A percentile compares a stretch with the other conserved stretches of the same genome.
phyloP scores from a whole-genome alignment of 352 stramenopile genomes.

The Pythium sp. region DNA sequence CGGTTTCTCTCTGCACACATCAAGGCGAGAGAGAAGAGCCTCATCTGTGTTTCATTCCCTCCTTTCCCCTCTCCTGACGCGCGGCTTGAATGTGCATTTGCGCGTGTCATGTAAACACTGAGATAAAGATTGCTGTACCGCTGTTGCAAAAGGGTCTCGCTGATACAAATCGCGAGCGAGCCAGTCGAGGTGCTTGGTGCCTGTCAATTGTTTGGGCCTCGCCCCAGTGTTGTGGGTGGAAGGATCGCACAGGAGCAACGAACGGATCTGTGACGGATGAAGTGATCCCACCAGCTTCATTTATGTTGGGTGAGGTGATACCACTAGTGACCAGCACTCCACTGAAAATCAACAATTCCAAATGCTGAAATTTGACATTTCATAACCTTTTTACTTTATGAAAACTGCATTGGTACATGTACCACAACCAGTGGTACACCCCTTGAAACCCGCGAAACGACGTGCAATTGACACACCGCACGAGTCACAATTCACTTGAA shows the following conservation, averaged over 20 bases:
- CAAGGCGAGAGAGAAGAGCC: neutral
- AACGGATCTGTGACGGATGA: neutral
- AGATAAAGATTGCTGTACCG: neutral
- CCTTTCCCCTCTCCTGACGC: neutral
- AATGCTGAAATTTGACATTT: neutral
- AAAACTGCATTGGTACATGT: too few species aligned
- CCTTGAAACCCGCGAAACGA: neutral
- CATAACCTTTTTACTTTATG: neutral
- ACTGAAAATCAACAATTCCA: too few species aligned
- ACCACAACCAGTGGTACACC: too few species aligned
- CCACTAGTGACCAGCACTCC: neutral
- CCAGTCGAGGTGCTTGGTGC: neutral
- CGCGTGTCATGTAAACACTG: neutral
- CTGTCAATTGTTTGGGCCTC: neutral
- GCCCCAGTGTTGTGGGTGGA: neutral
- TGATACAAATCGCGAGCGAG: neutral
- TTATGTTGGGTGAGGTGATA: neutral
- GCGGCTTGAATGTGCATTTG: neutral
- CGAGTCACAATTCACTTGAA: neutral
- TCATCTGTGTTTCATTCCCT: neutral
- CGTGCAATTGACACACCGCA: neutral
- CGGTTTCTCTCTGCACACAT: neutral
- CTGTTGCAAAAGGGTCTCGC: neutral
- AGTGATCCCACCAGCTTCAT: neutral
- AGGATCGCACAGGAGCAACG: neutral